Base-by-base conservation (phyloP, 257 asterid genomes). In the Craterostigma plantagineum region DNA sequence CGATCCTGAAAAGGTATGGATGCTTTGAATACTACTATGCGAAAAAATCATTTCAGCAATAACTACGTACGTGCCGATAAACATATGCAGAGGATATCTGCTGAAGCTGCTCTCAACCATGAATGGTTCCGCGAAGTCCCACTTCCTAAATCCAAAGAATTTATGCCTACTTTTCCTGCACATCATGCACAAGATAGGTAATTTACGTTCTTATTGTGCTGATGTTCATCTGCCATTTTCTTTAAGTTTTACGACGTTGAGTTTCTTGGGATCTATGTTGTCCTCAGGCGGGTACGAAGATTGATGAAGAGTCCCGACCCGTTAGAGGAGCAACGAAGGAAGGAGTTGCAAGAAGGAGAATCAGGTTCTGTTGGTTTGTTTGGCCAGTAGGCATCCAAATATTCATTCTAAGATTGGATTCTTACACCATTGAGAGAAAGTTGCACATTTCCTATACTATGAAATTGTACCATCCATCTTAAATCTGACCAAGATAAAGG, bases 151-250 rank as follows among this genome's bases (percentile, higher is more conserved):
- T 63, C 86, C 9, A 86, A 81, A 74, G 94, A 86, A 48, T 81
- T 86, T 56, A 77, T 77, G 92, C 94, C 94, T 34, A 86, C 94
- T 46, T 81, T 86, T 63, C 93, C 93, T 42, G 90, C 92, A 53
- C 78, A 73, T 64, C 91, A 81, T 67, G 83, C 73, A 0, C 96
- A 75, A 45, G 96, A 86, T 72, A 77, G 84, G 94, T 81, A 60
- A 33, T 16, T 13, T 37, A 40, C 44, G n/a, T n/a, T 16, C 36
- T 33, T n/a, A 38, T 39, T 13, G 9, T 15, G 41, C 11, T 40
- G 34, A 16, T 14, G 14, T 27, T 45, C 8, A 36, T 34, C 27
- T 10, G 52, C 16, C 44, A 35, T 34, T 30, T 11, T 39, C 11
- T 6, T 43, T 39, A 16, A 1, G 10, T 13, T 10, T 46, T 16